A percentile compares a stretch with the other conserved stretches of the same genome.
Evolutionary conservation across 164 flowering plant species (phyloP).

Genomic region (Vitis rupestris): DNA sequence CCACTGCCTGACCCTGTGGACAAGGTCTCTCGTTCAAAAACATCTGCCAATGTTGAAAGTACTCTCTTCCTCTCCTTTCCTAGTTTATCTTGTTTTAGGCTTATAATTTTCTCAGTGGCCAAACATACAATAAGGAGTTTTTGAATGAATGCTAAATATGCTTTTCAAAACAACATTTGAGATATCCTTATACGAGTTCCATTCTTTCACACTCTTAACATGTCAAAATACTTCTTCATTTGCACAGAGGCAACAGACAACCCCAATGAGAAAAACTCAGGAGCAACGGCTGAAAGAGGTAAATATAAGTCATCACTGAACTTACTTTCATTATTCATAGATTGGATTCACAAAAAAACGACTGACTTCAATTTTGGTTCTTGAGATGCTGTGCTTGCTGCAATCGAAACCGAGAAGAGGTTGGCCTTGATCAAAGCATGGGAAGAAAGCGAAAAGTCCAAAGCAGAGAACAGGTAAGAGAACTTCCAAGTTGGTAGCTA

Average conservation of each 20-base stretch:
- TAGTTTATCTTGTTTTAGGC: not conserved
- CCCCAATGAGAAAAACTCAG: constrained; percentile 1
- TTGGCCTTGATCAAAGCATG: constrained; percentile 51
- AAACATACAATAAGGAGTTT: not conserved
- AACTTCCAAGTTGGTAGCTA: not conserved
- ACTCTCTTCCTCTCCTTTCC: not conserved
- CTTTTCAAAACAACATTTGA: too few species aligned
- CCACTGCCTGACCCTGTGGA: not conserved
- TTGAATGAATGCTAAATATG: not conserved
- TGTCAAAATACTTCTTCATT: too few species aligned
- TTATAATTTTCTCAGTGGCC: not conserved
- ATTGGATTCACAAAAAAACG: not conserved
- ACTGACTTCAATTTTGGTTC: not conserved
- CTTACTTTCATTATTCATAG: not conserved
- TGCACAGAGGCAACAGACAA: constrained; percentile 10
- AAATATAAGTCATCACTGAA: not conserved
- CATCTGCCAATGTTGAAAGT: not conserved
- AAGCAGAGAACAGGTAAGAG: constrained; percentile 55
- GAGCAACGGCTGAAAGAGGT: constrained; percentile 12
- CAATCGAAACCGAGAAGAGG: constrained; percentile 45
- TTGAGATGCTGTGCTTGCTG: constrained; percentile 41
- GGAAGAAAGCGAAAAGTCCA: constrained; percentile 62
- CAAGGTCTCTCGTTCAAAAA: not conserved
- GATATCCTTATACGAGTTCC: too few species aligned
- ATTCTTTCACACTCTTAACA: too few species aligned